Evolutionary conservation across 352 stramenopile species (phyloP).

Genomic region (Phytophthora cajani): DNA sequence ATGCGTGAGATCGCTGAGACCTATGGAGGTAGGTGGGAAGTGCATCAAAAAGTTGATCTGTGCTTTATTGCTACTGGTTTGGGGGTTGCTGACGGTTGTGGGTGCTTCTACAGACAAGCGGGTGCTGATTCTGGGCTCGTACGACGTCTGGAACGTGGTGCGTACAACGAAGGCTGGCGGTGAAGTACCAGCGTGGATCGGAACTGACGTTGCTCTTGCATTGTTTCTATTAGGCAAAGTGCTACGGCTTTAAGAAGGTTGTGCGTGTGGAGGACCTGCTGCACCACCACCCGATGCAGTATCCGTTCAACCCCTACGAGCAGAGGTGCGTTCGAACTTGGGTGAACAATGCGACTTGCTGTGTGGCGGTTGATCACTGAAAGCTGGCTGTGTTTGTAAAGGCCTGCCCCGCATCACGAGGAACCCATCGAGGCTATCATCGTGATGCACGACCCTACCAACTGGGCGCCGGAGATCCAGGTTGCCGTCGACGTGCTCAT

Average conservation of each 20-base stretch:
- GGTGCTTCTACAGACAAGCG: conserved; percentile 55
- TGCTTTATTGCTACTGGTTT: not conserved
- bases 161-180: not conserved
- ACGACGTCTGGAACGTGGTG: conserved; percentile 84
- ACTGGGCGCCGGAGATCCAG: conserved; percentile 91
- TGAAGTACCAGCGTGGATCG: not conserved
- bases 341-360: not conserved
- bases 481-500: conserved; percentile 90
- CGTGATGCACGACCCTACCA: conserved; percentile 91
- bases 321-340: conserved; percentile 48
- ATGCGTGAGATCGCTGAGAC: conserved; percentile 80
- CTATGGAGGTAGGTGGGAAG: conserved; percentile 53
- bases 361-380: not conserved
- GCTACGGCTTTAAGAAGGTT: conserved; percentile 89
- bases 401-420: conserved; percentile 56
- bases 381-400: conserved; percentile 15
- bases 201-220: not conserved
- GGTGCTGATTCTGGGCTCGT: conserved; percentile 88
- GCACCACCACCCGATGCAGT: conserved; percentile 76
- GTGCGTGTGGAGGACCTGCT: conserved; percentile 76
- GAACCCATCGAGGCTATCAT: conserved; percentile 87
- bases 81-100: not conserved
- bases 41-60: not conserved
- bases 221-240: conserved; percentile 33
- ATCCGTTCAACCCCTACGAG: conserved; percentile 81